A percentile compares a stretch with the other conserved stretches of the same genome.
Conservation (phyloP, 306 rosid genomes). For the Vicia villosa region DNA sequence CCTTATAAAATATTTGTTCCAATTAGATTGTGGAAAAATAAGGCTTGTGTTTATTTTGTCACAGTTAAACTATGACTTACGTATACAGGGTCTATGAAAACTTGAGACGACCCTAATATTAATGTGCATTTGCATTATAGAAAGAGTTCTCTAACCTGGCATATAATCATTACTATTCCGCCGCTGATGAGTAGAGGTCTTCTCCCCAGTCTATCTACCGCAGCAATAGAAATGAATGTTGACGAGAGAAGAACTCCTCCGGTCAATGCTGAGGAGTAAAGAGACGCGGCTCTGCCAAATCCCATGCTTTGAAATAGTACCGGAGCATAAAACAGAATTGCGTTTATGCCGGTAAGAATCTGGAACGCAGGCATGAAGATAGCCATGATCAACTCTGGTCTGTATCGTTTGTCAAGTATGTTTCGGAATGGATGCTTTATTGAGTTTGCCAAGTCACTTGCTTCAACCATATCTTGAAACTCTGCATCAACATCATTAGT, state of each 20-base stretch:
- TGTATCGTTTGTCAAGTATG: conserved; percentile 60
- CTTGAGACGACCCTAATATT: not conserved
- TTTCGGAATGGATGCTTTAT: conserved; percentile 72
- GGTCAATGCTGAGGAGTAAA: conserved; percentile 80
- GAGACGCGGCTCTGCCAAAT: conserved; percentile 71
- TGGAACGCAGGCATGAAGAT: conserved; percentile 84
- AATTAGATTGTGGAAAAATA: too few species aligned
- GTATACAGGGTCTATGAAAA: too few species aligned
- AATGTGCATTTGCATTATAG: not conserved
- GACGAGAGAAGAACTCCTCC: conserved; percentile 84
- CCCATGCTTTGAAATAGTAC: conserved; percentile 86
- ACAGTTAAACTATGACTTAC: too few species aligned
- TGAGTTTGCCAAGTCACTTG: conserved; percentile 70
- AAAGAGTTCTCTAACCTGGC: conserved; percentile 56
- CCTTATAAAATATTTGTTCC: too few species aligned
- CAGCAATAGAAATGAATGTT: conserved; percentile 74
- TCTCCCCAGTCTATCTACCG: conserved; percentile 77
- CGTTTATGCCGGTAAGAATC: conserved; percentile 87
- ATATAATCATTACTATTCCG: conserved; percentile 76
- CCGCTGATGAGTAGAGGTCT: conserved; percentile 74
- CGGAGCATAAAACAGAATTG: conserved; percentile 87
- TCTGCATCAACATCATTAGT: conserved; percentile 70
- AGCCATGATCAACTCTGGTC: conserved; percentile 83
- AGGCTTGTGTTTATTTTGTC: too few species aligned
- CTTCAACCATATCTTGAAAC: conserved; percentile 81